Percentiles rank a stretch among this genome's conserved stretches.
phyloP scores from a whole-genome alignment of 1,284 basidiomycete genomes.

The Trametes versicolor region DNA sequence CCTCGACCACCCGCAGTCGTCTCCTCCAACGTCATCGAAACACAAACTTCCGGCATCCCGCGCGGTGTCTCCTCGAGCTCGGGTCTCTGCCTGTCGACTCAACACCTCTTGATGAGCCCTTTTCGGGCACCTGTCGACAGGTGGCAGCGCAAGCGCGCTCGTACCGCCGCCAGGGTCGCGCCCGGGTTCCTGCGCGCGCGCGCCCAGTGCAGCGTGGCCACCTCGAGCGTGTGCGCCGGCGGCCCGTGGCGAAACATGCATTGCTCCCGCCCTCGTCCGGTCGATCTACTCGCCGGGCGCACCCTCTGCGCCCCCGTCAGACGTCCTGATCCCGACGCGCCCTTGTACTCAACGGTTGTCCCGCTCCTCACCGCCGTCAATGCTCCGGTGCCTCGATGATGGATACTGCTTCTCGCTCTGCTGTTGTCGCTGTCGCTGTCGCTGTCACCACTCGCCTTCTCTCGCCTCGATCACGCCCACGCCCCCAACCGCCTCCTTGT shows the following conservation, averaged over 20 bases:
- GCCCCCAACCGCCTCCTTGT: background rate
- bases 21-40: background rate
- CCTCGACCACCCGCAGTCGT: no score
- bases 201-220: background rate
- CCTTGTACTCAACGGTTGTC: background rate
- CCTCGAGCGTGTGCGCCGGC: constrained; percentile 12
- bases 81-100: no score
- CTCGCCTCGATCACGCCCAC: background rate
- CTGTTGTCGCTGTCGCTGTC: background rate
- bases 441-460: background rate
- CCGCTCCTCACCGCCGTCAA: background rate
- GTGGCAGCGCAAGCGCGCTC: background rate
- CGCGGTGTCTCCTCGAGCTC: background rate
- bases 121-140: background rate
- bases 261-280: constrained; percentile 1
- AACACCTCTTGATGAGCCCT: background rate
- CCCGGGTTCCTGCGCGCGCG: background rate
- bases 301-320: constrained; percentile 1
- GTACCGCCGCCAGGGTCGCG: background rate
- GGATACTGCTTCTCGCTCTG: background rate
- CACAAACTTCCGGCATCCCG: background rate
- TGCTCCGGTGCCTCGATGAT: background rate
- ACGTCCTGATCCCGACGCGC: background rate
- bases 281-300: constrained; percentile 8
- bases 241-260: background rate